phyloP scores from a whole-genome alignment of 306 rosid genomes.

The Corylus avellana region DNA sequence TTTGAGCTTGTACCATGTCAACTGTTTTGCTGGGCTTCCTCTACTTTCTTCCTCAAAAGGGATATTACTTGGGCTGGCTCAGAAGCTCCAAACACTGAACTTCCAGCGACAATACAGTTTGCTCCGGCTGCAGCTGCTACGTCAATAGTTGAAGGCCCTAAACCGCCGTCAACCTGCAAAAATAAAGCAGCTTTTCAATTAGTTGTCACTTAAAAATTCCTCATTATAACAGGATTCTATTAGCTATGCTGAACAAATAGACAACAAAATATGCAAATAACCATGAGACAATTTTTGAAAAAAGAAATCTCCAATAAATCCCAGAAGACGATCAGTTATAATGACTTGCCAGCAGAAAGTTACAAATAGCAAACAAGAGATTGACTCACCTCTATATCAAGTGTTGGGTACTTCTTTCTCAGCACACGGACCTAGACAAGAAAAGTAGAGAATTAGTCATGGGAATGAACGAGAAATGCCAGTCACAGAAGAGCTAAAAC shows the following conservation, averaged over 20 bases:
- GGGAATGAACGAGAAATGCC: not conserved
- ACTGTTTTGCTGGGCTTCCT: conserved; percentile 52
- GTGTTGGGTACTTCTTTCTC: conserved; percentile 88
- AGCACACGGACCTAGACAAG: conserved; percentile 67
- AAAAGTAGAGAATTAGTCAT: conserved; percentile 10
- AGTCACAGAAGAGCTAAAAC: conserved; percentile 19
- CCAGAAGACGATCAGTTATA: conserved; percentile 13
- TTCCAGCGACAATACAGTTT: conserved; percentile 95
- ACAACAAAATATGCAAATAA: not conserved
- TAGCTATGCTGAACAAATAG: not conserved
- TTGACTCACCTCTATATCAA: conserved; percentile 77
- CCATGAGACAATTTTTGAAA: not conserved
- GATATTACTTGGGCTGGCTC: conserved; percentile 82
- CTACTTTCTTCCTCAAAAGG: conserved; percentile 62
- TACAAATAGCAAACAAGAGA: conserved; percentile 14
- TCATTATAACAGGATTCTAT: not conserved
- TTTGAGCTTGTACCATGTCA: conserved; percentile 31
- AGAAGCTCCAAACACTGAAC: conserved; percentile 92
- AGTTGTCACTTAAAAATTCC: not conserved
- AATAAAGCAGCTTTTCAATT: conserved; percentile 19
- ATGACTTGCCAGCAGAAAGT: conserved; percentile 13
- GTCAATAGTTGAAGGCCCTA: conserved; percentile 92
- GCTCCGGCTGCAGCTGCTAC: conserved; percentile 85
- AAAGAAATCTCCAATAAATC: not conserved
- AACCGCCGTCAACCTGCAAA: conserved; percentile 93